Evolutionary conservation across 2,329 filamentous ascomycete genomes (phyloP), one percentile per base, ranked within the genome.

Genomic region (Diaporthe longicolla): DNA sequence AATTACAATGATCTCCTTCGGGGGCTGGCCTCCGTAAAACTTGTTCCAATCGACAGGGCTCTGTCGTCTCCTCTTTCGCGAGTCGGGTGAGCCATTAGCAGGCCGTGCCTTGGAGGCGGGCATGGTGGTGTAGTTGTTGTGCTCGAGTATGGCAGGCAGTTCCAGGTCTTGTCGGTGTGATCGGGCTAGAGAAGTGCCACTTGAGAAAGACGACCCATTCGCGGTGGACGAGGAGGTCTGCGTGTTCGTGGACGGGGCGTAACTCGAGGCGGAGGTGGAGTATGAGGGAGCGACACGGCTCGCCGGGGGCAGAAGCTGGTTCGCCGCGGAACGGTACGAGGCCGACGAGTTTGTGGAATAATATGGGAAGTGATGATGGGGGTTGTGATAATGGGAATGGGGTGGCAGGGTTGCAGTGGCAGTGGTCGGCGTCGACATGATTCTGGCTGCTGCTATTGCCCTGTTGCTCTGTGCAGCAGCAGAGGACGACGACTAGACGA

Each of bases 1-100:
- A 79, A 97, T 97, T 79, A 96, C 91, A 80, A 97, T 96, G 80
- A 97, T 91, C 85, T 97, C 94, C 81, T 94, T 93, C 32, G 94
- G 94, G 35, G 95, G 85, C 5, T 94, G 94, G 82, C 96, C 95
- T 81, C 93, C 93, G 83, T 95, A 96, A 81, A 95, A 97, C 77
- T 89, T 90, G 73, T 89, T 87, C 94, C 94, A 97, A 83, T 97
- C 92, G 17, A 75, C 74, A 19, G 66, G 93, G 93, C 77, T 91
- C 88, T 81, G 88, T 75, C 89, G 88, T 77, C 89, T 86, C 77
- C 88, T 86, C 81, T 91, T 91, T 77, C 87, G 80, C 45, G 78
- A 76, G 26, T 79, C 77, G 72, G 79, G 82, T 58, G 82, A 78
- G 61, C 57, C 37, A 32, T 54, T 71, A 48, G 57, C 48, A n/a